Evolutionary conservation across 2,329 filamentous ascomycete species (phyloP), one percentile per base, ranked within the genome.

Genomic region (Aspergillus carbonarius): DNA sequence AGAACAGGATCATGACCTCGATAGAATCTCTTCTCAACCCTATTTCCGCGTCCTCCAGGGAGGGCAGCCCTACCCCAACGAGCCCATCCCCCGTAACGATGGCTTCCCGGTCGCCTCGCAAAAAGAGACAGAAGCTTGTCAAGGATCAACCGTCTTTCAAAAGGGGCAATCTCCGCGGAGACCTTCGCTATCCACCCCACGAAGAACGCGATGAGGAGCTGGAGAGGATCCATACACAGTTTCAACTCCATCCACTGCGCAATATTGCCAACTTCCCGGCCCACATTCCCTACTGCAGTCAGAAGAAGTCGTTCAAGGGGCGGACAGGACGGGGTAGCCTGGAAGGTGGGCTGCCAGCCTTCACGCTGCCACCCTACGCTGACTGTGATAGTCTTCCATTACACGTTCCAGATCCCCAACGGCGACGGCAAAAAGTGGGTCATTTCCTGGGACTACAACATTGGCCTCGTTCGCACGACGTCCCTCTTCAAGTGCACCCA

Each of bases 401-500:
- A 97, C 74, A 86, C 85, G 35, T 97, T 96, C 80, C 84, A 82
- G 65, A 73, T 89, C 3, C 90, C 90, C 0, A 85, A 82, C 10
- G 84, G 89, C 47, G 83, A 88, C 9, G 30, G 25, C 1, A 83
- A 81, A 62, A 81, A 84, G 54, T 93, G 89, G 72, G 85, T 85
- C 0, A 87, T 98, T 60, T 92, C 97, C 85, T 99, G 95, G 95
- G 95, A 99, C 75, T 97, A 97, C 78, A 93, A 96, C 68, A 86
- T 93, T 61, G 95, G 95, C 8, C 87, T 98, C 30, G 93, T 98
- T 62, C 88, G 93, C 61, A 96, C 96, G 76, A 97, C 93, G 2
- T 90, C 92, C 27, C 91, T 98, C 72, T 98, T 98, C 83, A 96
- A 96, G 74, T 92, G 90, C 65, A 88, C 88, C 72, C 87, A 89